Evolutionary conservation across 768 basidiomycete species (phyloP), one percentile per base, ranked within the genome.

Genomic region (Mycena haematopus): DNA sequence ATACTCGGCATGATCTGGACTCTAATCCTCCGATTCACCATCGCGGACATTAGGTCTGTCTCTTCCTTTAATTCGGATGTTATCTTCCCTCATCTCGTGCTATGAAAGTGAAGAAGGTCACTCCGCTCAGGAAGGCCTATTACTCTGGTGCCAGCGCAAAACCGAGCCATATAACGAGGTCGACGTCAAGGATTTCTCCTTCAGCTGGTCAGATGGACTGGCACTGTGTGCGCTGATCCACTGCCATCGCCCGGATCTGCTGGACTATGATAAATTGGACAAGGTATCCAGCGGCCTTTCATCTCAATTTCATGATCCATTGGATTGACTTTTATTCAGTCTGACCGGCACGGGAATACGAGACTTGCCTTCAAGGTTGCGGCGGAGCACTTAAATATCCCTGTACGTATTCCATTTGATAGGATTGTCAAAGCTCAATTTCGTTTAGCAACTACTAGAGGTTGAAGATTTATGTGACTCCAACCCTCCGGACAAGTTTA

Each of bases 1-100:
- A 98, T 96, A 54, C 85, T 99, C n/a, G 96, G 95, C 33, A 94
- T 96, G 96, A 98, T 99, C 67, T 99, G 97, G 97, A 96, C 94
- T 0, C 84, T 99, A 38, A 95, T 99, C 71, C 83, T 99, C 33
- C 90, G 96, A 14, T 99, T 99, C 75, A 97, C 96, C 6, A 99
- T 99, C 66, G 96, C 97, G 24, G 95, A 96, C 70, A 99, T 99
- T 79, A 97, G 90, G 96, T 95, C 66, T 63, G 87, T 78, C 50
- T 21, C 17, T 33, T 35, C 17, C 27, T 2, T n/a, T 29, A 5
- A 42, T 8, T 31, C n/a, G 52, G 55, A 27, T 54, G 47, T 42
- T 9, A 54, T 19, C 52, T 47, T 62, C 66, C 50, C 70, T 56
- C 31, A 53, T 60, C 61, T 55, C 67, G 54, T 62, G 35, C 60